phyloP scores from a whole-genome alignment of 1,139 yeast species.

The Candida labiduridarum region DNA sequence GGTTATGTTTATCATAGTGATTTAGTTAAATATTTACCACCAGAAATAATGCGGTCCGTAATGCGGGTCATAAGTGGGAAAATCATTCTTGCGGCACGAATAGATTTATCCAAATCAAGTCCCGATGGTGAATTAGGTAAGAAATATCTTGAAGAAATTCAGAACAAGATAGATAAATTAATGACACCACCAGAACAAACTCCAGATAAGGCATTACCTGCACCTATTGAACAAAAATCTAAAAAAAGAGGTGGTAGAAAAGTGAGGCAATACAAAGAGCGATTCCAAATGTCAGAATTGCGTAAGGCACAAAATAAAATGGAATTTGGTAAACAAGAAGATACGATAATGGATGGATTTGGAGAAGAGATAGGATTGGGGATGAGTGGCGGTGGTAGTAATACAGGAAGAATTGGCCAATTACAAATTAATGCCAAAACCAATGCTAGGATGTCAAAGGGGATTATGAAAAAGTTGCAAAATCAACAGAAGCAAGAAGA shows the following conservation, averaged over 20 bases:
- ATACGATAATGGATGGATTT: conserved; percentile 58
- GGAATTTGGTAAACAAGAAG: conserved; percentile 78
- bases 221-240: conserved; percentile 76
- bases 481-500: conserved; percentile 15
- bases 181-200: conserved; percentile 75
- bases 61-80: conserved; percentile 82
- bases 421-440: conserved; percentile 43
- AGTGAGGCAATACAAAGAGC: conserved; percentile 77
- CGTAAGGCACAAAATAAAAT: conserved; percentile 83
- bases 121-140: conserved; percentile 60
- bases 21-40: conserved; percentile 56
- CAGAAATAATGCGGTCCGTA: conserved; percentile 66
- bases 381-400: conserved; percentile 54
- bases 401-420: conserved; percentile 32
- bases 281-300: conserved; percentile 77
- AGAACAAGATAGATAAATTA: conserved; percentile 66
- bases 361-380: conserved; percentile 88
- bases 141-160: conserved; percentile 61
- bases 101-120: conserved; percentile 56
- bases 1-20: conserved; percentile 65
- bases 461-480: conserved; percentile 49
- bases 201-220: conserved; percentile 75
- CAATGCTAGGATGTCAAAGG: conserved; percentile 55
- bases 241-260: conserved; percentile 88
- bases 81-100: conserved; percentile 78